Conservation (phyloP, 73 alveolate genomes). For the Uronychia setigera region DNA sequence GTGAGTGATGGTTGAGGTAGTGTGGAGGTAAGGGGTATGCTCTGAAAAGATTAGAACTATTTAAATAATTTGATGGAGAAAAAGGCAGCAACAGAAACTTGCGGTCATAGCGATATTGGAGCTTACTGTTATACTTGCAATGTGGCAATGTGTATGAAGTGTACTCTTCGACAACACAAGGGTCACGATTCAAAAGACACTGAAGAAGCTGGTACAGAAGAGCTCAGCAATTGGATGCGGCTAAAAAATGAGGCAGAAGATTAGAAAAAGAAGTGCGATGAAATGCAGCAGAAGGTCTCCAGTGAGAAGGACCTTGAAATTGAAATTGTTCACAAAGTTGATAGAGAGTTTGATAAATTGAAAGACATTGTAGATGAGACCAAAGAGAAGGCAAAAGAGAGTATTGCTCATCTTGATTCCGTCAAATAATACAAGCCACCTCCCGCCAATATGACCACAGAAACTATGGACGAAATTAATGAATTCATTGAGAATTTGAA, state of each 20-base stretch:
- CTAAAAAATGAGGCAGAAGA: conserved; percentile 20
- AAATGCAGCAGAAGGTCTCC: conserved; percentile 37
- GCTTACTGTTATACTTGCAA: conserved; percentile 4
- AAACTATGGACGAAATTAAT: conserved; percentile 21
- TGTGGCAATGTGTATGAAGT: conserved; percentile 4
- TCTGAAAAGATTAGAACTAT: no score
- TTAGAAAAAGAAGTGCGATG: conserved; percentile 35
- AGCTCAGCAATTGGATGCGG: conserved; percentile 24
- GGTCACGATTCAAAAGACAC: conserved; percentile 10
- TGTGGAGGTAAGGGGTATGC: no score
- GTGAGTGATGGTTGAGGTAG: no score
- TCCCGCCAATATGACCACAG: conserved; percentile 24
- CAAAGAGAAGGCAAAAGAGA: conserved; percentile 45
- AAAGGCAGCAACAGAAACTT: background rate
- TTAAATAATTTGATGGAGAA: no score
- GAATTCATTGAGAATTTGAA: conserved; percentile 17
- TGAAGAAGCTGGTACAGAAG: conserved; percentile 18
- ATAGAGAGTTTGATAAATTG: conserved; percentile 32
- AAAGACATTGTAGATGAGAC: conserved; percentile 39
- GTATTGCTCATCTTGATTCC: conserved; percentile 41
- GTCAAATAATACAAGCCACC: conserved; percentile 54
- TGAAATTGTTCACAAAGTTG: conserved; percentile 35
- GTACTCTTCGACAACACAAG: conserved; percentile 4
- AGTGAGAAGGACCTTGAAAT: conserved; percentile 35
- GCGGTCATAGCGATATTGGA: background rate